Evolutionary conservation across 176 grass and related monocot genomes (phyloP).

Genomic region (Carex littledalei): DNA sequence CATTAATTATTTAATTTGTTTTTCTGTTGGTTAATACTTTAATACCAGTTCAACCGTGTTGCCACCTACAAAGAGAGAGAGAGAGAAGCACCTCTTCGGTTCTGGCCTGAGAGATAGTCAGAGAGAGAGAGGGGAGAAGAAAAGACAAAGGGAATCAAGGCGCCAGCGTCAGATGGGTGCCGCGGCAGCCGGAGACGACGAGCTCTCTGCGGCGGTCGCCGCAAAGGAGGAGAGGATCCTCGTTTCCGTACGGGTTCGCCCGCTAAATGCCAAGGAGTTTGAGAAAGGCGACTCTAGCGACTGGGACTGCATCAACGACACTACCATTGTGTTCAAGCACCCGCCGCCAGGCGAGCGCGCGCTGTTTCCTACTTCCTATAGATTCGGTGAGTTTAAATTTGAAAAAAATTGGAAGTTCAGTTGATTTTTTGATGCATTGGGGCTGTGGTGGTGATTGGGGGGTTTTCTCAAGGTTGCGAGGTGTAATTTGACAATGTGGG

Average conservation of each 20-base stretch:
- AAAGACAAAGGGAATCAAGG: neutral
- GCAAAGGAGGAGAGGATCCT: slow-evolving; percentile 53
- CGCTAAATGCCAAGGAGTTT: slow-evolving; percentile 55
- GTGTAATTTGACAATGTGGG: slow-evolving; percentile 16
- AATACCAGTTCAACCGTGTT: slow-evolving; percentile 21
- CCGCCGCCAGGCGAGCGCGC: slow-evolving; percentile 49
- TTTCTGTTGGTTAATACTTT: slow-evolving; percentile 8
- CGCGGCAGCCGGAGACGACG: slow-evolving; percentile 27
- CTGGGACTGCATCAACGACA: slow-evolving; percentile 59
- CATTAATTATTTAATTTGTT: neutral
- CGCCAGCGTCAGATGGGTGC: slow-evolving; percentile 24
- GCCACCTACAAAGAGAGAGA: neutral
- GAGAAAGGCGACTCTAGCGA: slow-evolving; percentile 54
- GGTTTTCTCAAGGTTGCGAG: neutral
- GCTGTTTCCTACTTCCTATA: slow-evolving; percentile 54
- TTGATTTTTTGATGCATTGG: neutral
- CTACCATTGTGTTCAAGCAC: slow-evolving; percentile 67
- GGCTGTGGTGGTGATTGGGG: neutral
- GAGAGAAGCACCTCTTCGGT: neutral
- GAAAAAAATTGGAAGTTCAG: neutral
- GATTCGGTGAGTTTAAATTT: slow-evolving; percentile 55
- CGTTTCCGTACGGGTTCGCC: slow-evolving; percentile 77
- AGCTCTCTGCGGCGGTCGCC: slow-evolving; percentile 21
- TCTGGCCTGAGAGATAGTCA: neutral
- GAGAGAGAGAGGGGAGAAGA: neutral